A percentile compares a stretch with the other conserved stretches of the same genome.
Evolutionary conservation across 2,329 filamentous ascomycete genomes (phyloP).

Genomic region (Colletotrichum navitas): DNA sequence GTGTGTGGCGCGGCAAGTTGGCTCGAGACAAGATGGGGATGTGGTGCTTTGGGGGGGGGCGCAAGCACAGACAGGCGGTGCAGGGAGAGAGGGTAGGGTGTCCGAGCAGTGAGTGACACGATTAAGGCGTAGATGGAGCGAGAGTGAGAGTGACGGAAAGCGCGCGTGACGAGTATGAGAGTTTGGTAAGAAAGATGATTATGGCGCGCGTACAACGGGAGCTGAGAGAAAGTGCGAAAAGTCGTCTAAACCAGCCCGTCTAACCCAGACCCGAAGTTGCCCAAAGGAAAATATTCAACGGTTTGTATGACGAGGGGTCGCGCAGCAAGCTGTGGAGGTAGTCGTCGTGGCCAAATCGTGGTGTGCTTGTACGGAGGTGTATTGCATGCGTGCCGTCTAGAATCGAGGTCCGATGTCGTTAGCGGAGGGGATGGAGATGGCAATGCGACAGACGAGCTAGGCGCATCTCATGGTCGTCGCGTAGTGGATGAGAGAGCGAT

Average conservation of each 20-base stretch:
- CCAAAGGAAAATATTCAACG: slow-evolving; percentile 48
- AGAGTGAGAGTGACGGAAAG: background rate
- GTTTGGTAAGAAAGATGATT: slow-evolving; percentile 37
- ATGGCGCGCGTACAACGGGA: slow-evolving; percentile 37
- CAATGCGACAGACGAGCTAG: slow-evolving; percentile 46
- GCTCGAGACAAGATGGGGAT: slow-evolving; percentile 5
- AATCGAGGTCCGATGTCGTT: slow-evolving; percentile 36
- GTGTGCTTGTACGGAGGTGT: slow-evolving; percentile 24
- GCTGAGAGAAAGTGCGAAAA: slow-evolving; percentile 39
- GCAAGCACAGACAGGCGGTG: slow-evolving; percentile 8
- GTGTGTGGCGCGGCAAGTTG: slow-evolving; percentile 4
- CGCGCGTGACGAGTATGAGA: slow-evolving; percentile 21
- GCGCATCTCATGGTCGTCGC: slow-evolving; percentile 52
- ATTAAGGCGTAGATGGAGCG: slow-evolving; percentile 11
- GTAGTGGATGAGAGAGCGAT: slow-evolving; percentile 27
- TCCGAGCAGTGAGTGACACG: slow-evolving; percentile 6
- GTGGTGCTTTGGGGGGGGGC: slow-evolving; percentile 7
- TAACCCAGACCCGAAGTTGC: slow-evolving; percentile 50
- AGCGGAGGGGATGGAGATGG: slow-evolving; percentile 43
- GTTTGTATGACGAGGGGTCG: slow-evolving; percentile 33
- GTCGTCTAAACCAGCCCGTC: slow-evolving; percentile 57
- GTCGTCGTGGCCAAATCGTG: slow-evolving; percentile 16
- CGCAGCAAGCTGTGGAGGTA: slow-evolving; percentile 30
- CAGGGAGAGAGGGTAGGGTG: background rate
- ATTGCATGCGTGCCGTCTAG: slow-evolving; percentile 30